Conservation (phyloP, 169 alveolate species). For the Plasmodium blacklocki region DNA sequence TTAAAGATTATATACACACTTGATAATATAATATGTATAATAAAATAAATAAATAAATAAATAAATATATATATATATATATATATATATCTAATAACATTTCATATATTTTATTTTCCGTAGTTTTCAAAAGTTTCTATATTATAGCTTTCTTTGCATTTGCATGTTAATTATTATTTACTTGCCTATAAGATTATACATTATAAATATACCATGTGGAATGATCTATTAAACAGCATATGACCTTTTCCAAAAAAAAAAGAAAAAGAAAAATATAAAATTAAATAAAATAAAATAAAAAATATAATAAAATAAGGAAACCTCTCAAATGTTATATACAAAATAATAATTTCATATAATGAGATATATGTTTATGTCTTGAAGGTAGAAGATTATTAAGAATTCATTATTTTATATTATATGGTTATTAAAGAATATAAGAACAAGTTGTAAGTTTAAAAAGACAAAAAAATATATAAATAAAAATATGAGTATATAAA, state of each 20-base stretch:
- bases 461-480: too few relatives aligned
- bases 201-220: conserved; percentile 52
- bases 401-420: too few relatives aligned
- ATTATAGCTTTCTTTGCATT: conserved; percentile 52
- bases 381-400: too few relatives aligned
- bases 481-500: too few relatives aligned
- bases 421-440: too few relatives aligned
- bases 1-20: not conserved
- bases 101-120: not conserved
- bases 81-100: not conserved
- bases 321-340: too few relatives aligned
- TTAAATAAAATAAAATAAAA: too few relatives aligned
- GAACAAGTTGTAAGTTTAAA: too few relatives aligned
- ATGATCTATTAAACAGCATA: not conserved
- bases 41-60: conserved; percentile 45
- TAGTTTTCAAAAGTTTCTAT: conserved; percentile 54
- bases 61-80: not conserved
- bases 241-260: not conserved
- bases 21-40: conserved; percentile 40
- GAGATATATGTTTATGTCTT: too few relatives aligned
- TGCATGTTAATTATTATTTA: conserved; percentile 41
- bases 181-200: conserved; percentile 48
- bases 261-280: too few relatives aligned
- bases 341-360: too few relatives aligned
- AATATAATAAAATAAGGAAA: too few relatives aligned